Percentiles rank a stretch among this genome's conserved stretches.
These are phyloP conservation scores for Trichomonas gallinae DNA, from an alignment of 208 protist species.

Conservation along the genomic window DNA sequence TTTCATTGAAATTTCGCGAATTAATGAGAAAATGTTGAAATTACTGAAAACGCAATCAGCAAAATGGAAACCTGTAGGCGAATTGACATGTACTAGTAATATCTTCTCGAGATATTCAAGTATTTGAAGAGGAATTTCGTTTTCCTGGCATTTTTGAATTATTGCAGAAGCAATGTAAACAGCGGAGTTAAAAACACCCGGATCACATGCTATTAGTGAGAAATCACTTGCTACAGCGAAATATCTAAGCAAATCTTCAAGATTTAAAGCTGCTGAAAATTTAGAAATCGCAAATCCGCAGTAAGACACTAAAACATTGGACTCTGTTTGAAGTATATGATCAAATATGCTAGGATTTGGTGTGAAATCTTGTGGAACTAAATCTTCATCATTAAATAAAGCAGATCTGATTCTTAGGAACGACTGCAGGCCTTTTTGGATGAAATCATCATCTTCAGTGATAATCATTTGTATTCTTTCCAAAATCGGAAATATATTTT, in stretches of 20 bases:
- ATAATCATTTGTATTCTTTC: not conserved
- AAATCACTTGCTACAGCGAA: not conserved
- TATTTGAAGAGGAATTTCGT: not conserved
- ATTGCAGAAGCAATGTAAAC: not conserved
- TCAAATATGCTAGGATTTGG: not conserved
- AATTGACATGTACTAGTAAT: not conserved
- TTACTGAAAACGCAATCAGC: not conserved
- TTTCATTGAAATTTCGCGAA: not conserved
- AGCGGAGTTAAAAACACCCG: not conserved
- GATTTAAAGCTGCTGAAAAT: not conserved
- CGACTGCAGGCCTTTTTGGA: not conserved
- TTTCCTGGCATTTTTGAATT: not conserved
- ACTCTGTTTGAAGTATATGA: not conserved
- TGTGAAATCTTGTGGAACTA: not conserved
- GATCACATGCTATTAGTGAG: not conserved
- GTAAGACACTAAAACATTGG: not conserved
- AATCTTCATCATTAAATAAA: not conserved
- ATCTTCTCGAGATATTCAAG: not conserved
- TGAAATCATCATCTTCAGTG: not conserved
- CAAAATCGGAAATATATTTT: not conserved
- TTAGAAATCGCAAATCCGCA: not conserved
- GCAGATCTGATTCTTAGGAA: not conserved
- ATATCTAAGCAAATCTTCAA: not conserved
- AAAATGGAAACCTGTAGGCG: not conserved
- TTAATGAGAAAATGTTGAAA: not conserved